Conservation (phyloP, 805 yeast species). For the Torulaspora quercuum region DNA sequence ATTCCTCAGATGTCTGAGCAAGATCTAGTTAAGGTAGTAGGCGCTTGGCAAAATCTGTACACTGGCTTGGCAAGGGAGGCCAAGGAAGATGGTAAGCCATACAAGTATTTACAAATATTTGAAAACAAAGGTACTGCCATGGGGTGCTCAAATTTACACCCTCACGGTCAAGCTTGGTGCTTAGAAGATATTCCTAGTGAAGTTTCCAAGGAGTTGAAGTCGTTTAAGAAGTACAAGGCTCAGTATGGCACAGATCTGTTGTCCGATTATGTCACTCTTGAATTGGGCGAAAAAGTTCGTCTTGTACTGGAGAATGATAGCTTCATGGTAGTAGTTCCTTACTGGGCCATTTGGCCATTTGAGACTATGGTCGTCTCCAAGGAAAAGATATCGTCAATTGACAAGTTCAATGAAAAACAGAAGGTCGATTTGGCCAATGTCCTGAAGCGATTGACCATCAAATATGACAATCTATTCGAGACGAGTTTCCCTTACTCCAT, state of each 20-base stretch:
- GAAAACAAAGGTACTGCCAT: conserved; percentile 76
- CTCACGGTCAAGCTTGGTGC: conserved; percentile 83
- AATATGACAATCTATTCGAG: conserved; percentile 67
- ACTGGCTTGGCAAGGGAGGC: conserved; percentile 41
- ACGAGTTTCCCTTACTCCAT: conserved; percentile 75
- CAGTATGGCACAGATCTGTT: conserved; percentile 49
- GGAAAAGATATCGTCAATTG: conserved; percentile 48
- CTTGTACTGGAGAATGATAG: conserved; percentile 57
- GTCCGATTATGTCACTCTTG: conserved; percentile 59
- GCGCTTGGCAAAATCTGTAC: conserved; percentile 59
- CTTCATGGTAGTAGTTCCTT: conserved; percentile 68
- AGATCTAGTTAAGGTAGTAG: conserved; percentile 49
- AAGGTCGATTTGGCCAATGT: conserved; percentile 54
- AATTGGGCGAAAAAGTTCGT: conserved; percentile 49
- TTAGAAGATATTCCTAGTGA: conserved; percentile 62
- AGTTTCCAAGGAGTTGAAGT: conserved; percentile 53
- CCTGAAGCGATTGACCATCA: conserved; percentile 51
- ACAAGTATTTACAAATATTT: conserved; percentile 62
- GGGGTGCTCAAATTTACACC: conserved; percentile 83
- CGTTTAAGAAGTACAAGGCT: conserved; percentile 47
- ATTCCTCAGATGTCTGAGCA: conserved; percentile 54
- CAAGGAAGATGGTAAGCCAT: conserved; percentile 41
- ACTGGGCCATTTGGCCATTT: conserved; percentile 83
- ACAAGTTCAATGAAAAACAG: conserved; percentile 46
- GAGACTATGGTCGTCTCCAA: conserved; percentile 65